Percentiles rank a stretch among this genome's conserved stretches.
Conservation (phyloP, 1,284 basidiomycete species). For the Trametes versicolor region DNA sequence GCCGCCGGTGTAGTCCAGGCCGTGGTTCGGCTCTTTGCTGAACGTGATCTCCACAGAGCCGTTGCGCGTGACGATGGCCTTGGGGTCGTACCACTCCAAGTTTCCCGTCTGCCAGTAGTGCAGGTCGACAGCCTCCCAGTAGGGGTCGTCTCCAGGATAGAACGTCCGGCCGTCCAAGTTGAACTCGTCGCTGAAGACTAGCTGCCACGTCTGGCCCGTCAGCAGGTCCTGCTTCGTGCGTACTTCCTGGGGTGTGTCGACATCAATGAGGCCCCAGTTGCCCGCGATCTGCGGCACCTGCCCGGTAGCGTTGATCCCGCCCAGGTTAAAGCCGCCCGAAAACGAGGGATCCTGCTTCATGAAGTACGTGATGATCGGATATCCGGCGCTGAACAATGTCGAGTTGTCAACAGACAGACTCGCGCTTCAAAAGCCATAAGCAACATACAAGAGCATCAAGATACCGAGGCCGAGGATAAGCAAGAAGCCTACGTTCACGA, state of each 20-base stretch:
- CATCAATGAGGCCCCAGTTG: conserved; percentile 79
- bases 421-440: neutral
- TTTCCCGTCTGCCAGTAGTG: conserved; percentile 74
- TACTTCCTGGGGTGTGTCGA: conserved; percentile 73
- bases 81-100: conserved; percentile 82
- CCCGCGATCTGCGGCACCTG: conserved; percentile 75
- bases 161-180: conserved; percentile 84
- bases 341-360: conserved; percentile 58
- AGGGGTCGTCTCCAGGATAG: conserved; percentile 71
- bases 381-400: conserved; percentile 69
- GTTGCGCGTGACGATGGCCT: conserved; percentile 78
- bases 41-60: conserved; percentile 87
- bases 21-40: conserved; percentile 71
- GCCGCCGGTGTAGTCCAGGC: conserved; percentile 79
- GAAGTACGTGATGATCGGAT: conserved; percentile 82
- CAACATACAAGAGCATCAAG: conserved; percentile 75
- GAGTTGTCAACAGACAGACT: neutral
- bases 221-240: conserved; percentile 68
- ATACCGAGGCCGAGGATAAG: conserved; percentile 68
- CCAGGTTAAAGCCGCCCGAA: conserved; percentile 79
- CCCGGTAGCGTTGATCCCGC: conserved; percentile 83
- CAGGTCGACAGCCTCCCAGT: conserved; percentile 77
- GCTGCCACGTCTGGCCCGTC: conserved; percentile 60
- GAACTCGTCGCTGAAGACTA: conserved; percentile 94
- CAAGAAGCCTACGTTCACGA: conserved; percentile 83